Evolutionary conservation across 805 yeast species (phyloP).

Genomic region (Vanderwaltozyma tropicalis): DNA sequence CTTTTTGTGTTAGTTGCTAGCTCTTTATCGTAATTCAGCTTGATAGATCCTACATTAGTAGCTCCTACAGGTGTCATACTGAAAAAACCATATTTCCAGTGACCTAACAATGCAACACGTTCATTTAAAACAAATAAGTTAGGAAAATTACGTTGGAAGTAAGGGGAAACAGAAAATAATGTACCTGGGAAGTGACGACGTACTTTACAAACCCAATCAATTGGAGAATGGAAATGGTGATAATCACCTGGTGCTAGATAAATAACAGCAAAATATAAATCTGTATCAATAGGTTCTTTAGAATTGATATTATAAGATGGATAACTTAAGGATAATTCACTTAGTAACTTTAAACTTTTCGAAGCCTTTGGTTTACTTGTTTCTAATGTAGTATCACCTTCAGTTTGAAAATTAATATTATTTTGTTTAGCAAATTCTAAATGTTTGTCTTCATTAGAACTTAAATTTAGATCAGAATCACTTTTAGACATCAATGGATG

Average conservation of each 20-base stretch:
- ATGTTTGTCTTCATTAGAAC: slow-evolving; percentile 39
- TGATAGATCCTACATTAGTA: slow-evolving; percentile 93
- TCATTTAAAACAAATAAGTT: slow-evolving; percentile 88
- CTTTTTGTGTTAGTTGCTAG: slow-evolving; percentile 69
- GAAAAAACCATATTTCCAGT: slow-evolving; percentile 95
- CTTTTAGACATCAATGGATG: slow-evolving; percentile 26
- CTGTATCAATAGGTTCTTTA: slow-evolving; percentile 36
- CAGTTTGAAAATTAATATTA: slow-evolving; percentile 53
- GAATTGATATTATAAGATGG: slow-evolving; percentile 7
- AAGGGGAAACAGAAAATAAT: slow-evolving; percentile 91
- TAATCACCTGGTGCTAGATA: slow-evolving; percentile 98
- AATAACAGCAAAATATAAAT: slow-evolving; percentile 78
- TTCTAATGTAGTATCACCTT: slow-evolving; percentile 54
- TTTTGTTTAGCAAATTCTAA: slow-evolving; percentile 68
- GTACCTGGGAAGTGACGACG: slow-evolving; percentile 96
- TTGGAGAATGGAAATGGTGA: slow-evolving; percentile 93
- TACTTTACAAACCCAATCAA: slow-evolving; percentile 87
- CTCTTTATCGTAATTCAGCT: slow-evolving; percentile 83
- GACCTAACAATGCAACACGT: slow-evolving; percentile 87
- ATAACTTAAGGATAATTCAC: slow-evolving; percentile 21
- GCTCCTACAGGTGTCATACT: slow-evolving; percentile 99
- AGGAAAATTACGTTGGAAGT: slow-evolving; percentile 77
- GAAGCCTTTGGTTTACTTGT: slow-evolving; percentile 22
- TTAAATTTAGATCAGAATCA: slow-evolving; percentile 18
- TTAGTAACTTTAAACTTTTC: slow-evolving; percentile 32